Evolutionary conservation across 441 rosid genomes (phyloP).

Genomic region (Gossypium armourianum): DNA sequence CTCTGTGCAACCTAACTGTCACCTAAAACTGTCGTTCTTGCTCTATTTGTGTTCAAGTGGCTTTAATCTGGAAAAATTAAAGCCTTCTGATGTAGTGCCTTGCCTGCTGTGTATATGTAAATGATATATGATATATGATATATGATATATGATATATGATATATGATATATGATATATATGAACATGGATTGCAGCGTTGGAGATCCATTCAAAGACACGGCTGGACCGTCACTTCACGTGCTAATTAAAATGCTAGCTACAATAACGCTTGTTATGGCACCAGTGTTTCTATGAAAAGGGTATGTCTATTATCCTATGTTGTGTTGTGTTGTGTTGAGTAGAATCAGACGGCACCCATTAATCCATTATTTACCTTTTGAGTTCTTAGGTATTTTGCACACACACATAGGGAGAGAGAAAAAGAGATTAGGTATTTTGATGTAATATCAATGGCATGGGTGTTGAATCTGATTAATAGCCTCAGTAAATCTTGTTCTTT

Average conservation of each 20-base stretch:
- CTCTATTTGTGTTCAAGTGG: neutral
- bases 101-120: too few species aligned
- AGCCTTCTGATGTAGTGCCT: too few species aligned
- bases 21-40: neutral
- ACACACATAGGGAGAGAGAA: slow-evolving; percentile 1
- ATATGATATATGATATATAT: neutral
- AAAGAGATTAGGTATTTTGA: slow-evolving; percentile 8
- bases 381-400: slow-evolving; percentile 12
- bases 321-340: neutral
- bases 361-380: neutral
- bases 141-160: neutral
- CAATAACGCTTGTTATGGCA: slow-evolving; percentile 67
- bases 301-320: neutral
- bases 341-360: slow-evolving; percentile 6
- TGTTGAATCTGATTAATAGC: slow-evolving; percentile 14
- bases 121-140: neutral
- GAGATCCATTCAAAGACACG: slow-evolving; percentile 96
- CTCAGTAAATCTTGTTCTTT: neutral
- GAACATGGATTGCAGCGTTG: slow-evolving; percentile 53
- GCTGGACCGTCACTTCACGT: slow-evolving; percentile 95
- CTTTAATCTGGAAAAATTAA: neutral
- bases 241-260: slow-evolving; percentile 90
- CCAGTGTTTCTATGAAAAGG: slow-evolving; percentile 31
- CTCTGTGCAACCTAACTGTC: neutral
- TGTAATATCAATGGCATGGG: slow-evolving; percentile 16